Percentiles rank a stretch among this genome's conserved stretches.
Conservation (phyloP, 208 protist genomes). For the Giardia duodenalis region DNA sequence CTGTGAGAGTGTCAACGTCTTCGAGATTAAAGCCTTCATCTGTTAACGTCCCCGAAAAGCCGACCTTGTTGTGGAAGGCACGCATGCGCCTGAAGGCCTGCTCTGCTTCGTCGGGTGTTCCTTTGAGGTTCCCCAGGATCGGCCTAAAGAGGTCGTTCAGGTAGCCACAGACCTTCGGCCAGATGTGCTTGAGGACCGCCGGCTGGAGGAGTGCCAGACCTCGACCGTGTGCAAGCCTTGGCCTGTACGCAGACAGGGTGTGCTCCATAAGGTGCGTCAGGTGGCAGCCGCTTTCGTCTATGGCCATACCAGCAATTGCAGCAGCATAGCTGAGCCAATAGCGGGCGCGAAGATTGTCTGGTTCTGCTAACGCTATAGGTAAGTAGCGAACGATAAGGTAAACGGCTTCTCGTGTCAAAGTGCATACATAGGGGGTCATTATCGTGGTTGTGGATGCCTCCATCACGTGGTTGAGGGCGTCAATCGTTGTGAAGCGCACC, state of each 20-base stretch:
- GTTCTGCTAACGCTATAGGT: slow-evolving; percentile 32
- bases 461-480: slow-evolving; percentile 41
- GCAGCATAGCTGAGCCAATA: slow-evolving; percentile 38
- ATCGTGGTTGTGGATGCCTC: slow-evolving; percentile 41
- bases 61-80: slow-evolving; percentile 27
- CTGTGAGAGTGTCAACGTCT: slow-evolving; percentile 22
- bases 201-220: slow-evolving; percentile 38
- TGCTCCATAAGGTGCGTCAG: slow-evolving; percentile 42
- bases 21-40: slow-evolving; percentile 32
- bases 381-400: slow-evolving; percentile 31
- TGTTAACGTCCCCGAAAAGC: slow-evolving; percentile 26
- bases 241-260: slow-evolving; percentile 26
- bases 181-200: slow-evolving; percentile 32
- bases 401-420: not conserved
- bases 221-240: slow-evolving; percentile 34
- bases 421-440: slow-evolving; percentile 28
- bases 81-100: not conserved
- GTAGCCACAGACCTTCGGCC: not conserved
- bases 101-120: not conserved
- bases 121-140: slow-evolving; percentile 21
- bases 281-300: slow-evolving; percentile 36
- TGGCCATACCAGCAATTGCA: slow-evolving; percentile 32
- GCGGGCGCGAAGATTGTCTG: slow-evolving; percentile 25
- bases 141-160: slow-evolving; percentile 27
- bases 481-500: slow-evolving; percentile 32